Conservation (phyloP, 164 flowering plant species). For the Paratinospora sagittata region DNA sequence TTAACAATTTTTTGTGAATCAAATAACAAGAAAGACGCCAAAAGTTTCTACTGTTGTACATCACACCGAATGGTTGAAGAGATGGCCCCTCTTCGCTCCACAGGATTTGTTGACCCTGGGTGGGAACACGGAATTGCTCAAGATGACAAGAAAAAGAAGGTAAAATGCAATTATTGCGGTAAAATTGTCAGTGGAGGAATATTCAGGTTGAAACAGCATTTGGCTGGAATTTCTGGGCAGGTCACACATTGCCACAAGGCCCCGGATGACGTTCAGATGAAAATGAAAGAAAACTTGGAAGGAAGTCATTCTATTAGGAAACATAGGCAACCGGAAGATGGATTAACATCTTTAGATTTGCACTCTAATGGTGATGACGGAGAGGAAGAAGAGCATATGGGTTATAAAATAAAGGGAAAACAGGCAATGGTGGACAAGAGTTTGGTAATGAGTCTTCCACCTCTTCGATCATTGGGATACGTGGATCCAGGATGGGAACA, state of each 20-base stretch:
- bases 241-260: conserved; percentile 57
- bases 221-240: conserved; percentile 63
- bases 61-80: conserved; percentile 28
- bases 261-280: conserved; percentile 52
- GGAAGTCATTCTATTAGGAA: conserved; percentile 50
- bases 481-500: conserved; percentile 77
- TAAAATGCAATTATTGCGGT: conserved; percentile 71
- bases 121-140: conserved; percentile 74
- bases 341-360: conserved; percentile 32
- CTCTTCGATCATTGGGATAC: conserved; percentile 67
- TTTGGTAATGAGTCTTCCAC: conserved; percentile 37
- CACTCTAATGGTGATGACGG: conserved; percentile 42
- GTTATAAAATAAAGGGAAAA: conserved; percentile 44
- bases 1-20: not conserved
- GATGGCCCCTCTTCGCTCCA: conserved; percentile 45
- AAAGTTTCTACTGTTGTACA: conserved; percentile 8
- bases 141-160: conserved; percentile 69
- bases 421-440: conserved; percentile 34
- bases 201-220: conserved; percentile 65
- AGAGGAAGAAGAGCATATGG: conserved; percentile 34
- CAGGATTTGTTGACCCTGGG: conserved; percentile 62
- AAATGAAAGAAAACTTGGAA: conserved; percentile 60
- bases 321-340: conserved; percentile 41
- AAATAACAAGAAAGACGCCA: conserved; percentile 6
- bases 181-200: conserved; percentile 74